Conservation (phyloP, 805 yeast species). For the Cyberlindnera bimundalis region DNA sequence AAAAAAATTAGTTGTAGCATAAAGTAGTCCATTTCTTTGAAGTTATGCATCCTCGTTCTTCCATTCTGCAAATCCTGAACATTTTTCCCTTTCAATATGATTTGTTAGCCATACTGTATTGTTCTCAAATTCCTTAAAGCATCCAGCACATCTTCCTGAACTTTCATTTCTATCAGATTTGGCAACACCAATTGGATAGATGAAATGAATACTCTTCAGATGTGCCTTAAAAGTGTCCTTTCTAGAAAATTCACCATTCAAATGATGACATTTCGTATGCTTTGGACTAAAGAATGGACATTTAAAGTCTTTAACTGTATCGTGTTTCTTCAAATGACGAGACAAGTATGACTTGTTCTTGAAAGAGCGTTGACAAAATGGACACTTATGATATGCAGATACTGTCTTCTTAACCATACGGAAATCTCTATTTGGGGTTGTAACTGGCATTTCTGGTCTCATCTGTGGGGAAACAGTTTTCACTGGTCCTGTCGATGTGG, state of each 20-base stretch:
- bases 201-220: constrained; percentile 72
- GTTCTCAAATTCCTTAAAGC: constrained; percentile 51
- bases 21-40: too few relatives aligned
- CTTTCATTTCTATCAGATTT: constrained; percentile 59
- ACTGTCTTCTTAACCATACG: constrained; percentile 4
- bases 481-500: constrained; percentile 8
- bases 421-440: constrained; percentile 5
- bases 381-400: constrained; percentile 40
- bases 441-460: constrained; percentile 11
- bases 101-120: constrained; percentile 66
- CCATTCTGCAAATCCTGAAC: constrained; percentile 31
- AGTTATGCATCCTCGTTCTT: too few relatives aligned
- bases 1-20: too few relatives aligned
- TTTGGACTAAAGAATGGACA: constrained; percentile 63
- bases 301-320: constrained; percentile 66
- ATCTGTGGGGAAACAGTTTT: constrained; percentile 3
- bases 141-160: constrained; percentile 65
- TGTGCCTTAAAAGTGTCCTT: constrained; percentile 82
- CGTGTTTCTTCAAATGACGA: constrained; percentile 80
- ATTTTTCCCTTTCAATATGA: constrained; percentile 61
- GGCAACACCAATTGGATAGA: constrained; percentile 67
- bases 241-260: constrained; percentile 68
- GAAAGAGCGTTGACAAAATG: constrained; percentile 66
- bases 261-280: constrained; percentile 50
- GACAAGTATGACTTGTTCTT: constrained; percentile 78